These are phyloP conservation scores for Triadica sebifera DNA, from an alignment of 345 rosid genomes.

Conservation along the genomic window DNA sequence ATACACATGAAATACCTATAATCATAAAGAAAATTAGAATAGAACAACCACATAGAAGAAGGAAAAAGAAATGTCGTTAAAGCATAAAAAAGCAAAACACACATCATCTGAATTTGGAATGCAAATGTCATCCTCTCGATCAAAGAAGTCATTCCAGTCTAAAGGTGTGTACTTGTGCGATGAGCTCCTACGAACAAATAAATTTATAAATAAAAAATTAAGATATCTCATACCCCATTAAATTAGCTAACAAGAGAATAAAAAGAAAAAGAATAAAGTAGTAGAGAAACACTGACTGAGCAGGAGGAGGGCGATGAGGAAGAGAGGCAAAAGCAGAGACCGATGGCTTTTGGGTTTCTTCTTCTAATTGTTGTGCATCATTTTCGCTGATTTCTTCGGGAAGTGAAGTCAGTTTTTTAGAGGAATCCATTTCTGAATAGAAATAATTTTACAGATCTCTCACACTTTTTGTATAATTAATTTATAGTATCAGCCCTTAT, in stretches of 20 bases:
- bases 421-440: constrained; percentile 41
- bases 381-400: constrained; percentile 47
- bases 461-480: no score
- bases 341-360: constrained; percentile 24
- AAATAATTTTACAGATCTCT: not conserved
- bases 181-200: constrained; percentile 38
- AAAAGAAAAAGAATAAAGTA: not conserved
- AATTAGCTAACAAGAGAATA: not conserved
- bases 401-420: constrained; percentile 43
- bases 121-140: constrained; percentile 66
- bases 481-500: no score
- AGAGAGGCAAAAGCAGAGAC: constrained; percentile 52
- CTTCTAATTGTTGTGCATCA: constrained; percentile 4
- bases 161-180: constrained; percentile 57
- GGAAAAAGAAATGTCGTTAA: not conserved
- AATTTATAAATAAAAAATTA: not conserved
- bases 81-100: constrained; percentile 19
- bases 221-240: not conserved
- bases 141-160: constrained; percentile 71
- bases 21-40: constrained; percentile 26
- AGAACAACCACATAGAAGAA: constrained; percentile 10
- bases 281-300: constrained; percentile 43
- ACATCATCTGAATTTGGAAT: constrained; percentile 71
- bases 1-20: constrained; percentile 90
- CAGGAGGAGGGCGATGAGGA: constrained; percentile 63